Base-by-base conservation (phyloP, 1,139 yeast genomes). In the Spathaspora sp. region DNA sequence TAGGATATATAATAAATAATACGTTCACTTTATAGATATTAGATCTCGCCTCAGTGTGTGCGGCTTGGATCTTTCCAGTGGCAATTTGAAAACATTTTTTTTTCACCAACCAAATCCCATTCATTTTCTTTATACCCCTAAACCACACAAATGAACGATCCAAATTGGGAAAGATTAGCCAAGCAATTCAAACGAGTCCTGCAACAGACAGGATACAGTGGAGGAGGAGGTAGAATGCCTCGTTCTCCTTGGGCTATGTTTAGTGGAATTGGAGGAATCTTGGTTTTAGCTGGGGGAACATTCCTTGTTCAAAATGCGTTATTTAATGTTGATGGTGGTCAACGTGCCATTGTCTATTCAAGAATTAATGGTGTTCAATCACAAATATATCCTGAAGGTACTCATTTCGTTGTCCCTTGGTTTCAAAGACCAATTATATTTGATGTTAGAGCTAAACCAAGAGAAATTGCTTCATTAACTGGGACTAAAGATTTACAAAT, bases 321-420 rank as follows among this genome's bases (percentile, higher is more conserved):
- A 47, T 91, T 89, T 74, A 91, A 90, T 65, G 99, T 93, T 49
- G 98, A 93, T 65, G 99, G 99, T 81, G 99, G 99, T 68, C 98
- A 93, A 69, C 80, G 99, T 65, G 99, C 97, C 25, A 90, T 93
- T 59, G 80, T 93, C 38, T 93, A 93, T 68, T 89, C 96, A 31
- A 84, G 99, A 64, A 49, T 90, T 40, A 80, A 82, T 44, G 99
- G 99, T 64, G 84, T 93, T 44, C 89, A 84, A 61, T 83, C 91
- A n/a, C 78, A 76, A 51, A 89, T 93, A 53, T 89, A 85, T 64
- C 82, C 82, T 42, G 99, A 93, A 75, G 99, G 99, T 56, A 93
- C 99, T 2, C 99, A 93, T 67, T 77, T 93, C 56, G 84, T 90
- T 47, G 70, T 93, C 53, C 99, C 99, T 38, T 91, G 98, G 95